Evolutionary conservation across 108 stramenopile genomes (phyloP).

Genomic region (Cyclotella atomus): DNA sequence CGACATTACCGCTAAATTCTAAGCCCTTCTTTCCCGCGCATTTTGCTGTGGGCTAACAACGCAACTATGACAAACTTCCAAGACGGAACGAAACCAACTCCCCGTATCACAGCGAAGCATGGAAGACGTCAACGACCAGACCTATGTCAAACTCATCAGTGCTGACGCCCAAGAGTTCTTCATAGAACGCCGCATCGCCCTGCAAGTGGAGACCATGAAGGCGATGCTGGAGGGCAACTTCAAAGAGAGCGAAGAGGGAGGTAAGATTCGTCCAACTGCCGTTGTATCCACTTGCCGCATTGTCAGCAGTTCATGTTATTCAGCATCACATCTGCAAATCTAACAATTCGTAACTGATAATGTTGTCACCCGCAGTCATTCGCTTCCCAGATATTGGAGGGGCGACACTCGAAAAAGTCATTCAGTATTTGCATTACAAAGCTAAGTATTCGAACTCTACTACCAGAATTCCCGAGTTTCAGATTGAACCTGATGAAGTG

Average conservation of each 20-base stretch:
- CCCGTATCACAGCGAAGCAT: conserved; percentile 17
- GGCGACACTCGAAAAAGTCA: conserved; percentile 77
- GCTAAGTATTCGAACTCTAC: conserved; percentile 64
- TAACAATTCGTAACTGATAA: not conserved
- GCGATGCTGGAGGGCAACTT: conserved; percentile 85
- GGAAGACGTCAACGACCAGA: conserved; percentile 50
- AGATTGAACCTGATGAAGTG: conserved; percentile 82
- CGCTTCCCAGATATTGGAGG: conserved; percentile 80
- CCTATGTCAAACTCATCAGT: conserved; percentile 83
- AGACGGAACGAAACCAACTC: too few species aligned
- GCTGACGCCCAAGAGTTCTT: conserved; percentile 74
- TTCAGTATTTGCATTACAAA: conserved; percentile 86
- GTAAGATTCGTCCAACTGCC: not conserved
- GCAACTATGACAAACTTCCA: too few species aligned
- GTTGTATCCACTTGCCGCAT: too few species aligned
- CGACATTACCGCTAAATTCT: too few species aligned
- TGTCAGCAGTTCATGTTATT: too few species aligned
- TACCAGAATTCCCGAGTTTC: conserved; percentile 79
- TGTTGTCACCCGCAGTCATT: conserved; percentile 39
- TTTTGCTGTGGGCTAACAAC: too few species aligned
- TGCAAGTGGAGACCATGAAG: conserved; percentile 67
- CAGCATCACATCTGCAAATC: not conserved
- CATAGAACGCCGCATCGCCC: conserved; percentile 39
- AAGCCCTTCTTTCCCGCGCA: too few species aligned
- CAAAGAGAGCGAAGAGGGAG: conserved; percentile 79